These are phyloP conservation scores for Decorospora gaudefroyi DNA, from an alignment of 2,329 filamentous ascomycete species.

Conservation along the genomic window DNA sequence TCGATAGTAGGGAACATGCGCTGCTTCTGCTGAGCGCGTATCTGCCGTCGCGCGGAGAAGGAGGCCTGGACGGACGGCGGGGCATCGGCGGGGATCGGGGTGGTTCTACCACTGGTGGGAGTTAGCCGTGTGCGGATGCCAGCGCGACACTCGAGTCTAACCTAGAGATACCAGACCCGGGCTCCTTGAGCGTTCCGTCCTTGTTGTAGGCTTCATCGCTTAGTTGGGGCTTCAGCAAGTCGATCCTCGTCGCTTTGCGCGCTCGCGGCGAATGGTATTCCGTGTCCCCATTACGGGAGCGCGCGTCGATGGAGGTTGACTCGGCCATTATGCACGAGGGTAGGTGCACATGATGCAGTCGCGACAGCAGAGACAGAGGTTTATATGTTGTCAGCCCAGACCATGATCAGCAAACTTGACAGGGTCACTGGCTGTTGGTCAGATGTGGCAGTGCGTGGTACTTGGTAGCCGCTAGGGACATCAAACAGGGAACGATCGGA, in stretches of 20 bases:
- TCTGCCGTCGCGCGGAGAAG: slow-evolving; percentile 80
- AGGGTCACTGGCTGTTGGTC: slow-evolving; percentile 27
- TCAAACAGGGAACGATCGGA: slow-evolving; percentile 9
- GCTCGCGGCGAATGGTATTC: slow-evolving; percentile 43
- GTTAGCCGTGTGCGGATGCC: slow-evolving; percentile 22
- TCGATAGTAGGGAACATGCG: slow-evolving; percentile 92
- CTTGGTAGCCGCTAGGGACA: slow-evolving; percentile 3
- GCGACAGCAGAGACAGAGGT: slow-evolving; percentile 14
- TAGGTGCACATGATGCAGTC: slow-evolving; percentile 28
- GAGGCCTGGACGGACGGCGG: slow-evolving; percentile 89
- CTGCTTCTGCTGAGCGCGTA: slow-evolving; percentile 76
- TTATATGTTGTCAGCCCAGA: slow-evolving; percentile 38
- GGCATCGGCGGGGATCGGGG: slow-evolving; percentile 83
- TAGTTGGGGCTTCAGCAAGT: slow-evolving; percentile 43
- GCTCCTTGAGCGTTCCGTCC: slow-evolving; percentile 30
- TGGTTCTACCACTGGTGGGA: slow-evolving; percentile 72
- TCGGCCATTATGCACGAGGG: slow-evolving; percentile 37
- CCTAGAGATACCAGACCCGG: slow-evolving; percentile 45
- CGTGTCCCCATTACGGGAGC: slow-evolving; percentile 28
- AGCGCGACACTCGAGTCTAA: slow-evolving; percentile 63
- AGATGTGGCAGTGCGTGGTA: slow-evolving; percentile 21
- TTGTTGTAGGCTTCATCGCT: slow-evolving; percentile 38
- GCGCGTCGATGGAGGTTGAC: slow-evolving; percentile 37
- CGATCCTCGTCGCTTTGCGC: slow-evolving; percentile 43
- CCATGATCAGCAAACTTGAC: slow-evolving; percentile 30